phyloP scores from a whole-genome alignment of 163 green algal species.

The Smithsoniella earleae region DNA sequence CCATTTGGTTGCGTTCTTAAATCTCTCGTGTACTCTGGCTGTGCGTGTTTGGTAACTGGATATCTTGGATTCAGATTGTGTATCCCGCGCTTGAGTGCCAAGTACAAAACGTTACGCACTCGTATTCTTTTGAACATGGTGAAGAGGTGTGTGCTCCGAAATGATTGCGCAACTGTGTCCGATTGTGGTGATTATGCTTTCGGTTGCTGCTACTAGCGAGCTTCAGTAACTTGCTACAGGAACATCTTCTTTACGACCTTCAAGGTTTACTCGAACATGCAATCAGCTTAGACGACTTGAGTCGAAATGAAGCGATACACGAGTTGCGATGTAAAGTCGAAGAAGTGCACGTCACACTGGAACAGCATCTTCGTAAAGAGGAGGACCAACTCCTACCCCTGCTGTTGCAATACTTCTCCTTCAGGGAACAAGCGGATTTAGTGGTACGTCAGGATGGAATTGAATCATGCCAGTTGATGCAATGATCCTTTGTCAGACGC shows the following conservation, averaged over 20 bases:
- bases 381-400: slow-evolving; percentile 89
- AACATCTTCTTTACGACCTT: slow-evolving; percentile 2
- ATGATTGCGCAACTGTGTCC: not conserved
- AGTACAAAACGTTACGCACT: slow-evolving; percentile 78
- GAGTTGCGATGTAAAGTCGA: slow-evolving; percentile 62
- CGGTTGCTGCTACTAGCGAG: too few relatives aligned
- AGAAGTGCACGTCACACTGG: slow-evolving; percentile 77
- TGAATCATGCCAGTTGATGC: not conserved
- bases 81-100: slow-evolving; percentile 81
- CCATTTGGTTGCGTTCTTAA: not conserved
- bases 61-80: slow-evolving; percentile 76
- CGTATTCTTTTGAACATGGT: slow-evolving; percentile 85
- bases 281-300: not conserved
- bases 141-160: slow-evolving; percentile 58
- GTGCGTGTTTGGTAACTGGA: not conserved
- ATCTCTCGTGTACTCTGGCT: not conserved
- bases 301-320: not conserved
- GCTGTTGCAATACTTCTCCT: slow-evolving; percentile 71
- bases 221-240: too few relatives aligned
- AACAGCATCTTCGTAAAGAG: slow-evolving; percentile 87
- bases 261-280: slow-evolving; percentile 7
- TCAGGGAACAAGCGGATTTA: slow-evolving; percentile 54
- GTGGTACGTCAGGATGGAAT: slow-evolving; percentile 40
- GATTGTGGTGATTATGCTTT: too few relatives aligned
- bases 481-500: not conserved